Evolutionary conservation across 192 early-diverging fungal genomes (phyloP).

Genomic region (Glomus cerebriforme): DNA sequence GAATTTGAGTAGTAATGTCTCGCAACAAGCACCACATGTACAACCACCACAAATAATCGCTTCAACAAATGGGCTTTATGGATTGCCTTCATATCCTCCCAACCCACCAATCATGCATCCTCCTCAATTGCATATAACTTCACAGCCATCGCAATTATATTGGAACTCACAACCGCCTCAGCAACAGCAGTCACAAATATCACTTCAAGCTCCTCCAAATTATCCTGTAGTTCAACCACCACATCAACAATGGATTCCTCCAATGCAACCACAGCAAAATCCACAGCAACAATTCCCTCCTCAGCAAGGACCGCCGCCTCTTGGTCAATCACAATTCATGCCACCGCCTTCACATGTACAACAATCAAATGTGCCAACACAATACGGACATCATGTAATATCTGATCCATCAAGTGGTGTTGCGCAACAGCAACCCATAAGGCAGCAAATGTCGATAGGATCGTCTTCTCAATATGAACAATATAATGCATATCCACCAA

Average conservation of each 20-base stretch:
- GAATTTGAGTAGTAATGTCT: background rate
- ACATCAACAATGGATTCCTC: background rate
- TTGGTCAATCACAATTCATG: background rate
- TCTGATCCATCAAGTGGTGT: background rate
- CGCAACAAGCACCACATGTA: background rate
- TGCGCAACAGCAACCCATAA: background rate
- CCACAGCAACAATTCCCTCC: background rate
- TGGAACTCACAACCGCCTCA: background rate
- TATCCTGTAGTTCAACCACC: background rate
- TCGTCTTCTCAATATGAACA: background rate
- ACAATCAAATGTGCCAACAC: background rate
- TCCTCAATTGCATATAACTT: constrained; percentile 4
- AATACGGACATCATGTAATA: background rate
- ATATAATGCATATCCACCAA: background rate
- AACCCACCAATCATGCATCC: background rate
- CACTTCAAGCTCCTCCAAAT: background rate
- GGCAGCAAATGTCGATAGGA: background rate
- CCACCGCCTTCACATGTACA: background rate
- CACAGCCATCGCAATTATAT: background rate
- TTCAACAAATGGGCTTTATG: background rate
- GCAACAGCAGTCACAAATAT: background rate
- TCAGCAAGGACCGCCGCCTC: background rate
- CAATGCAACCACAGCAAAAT: background rate
- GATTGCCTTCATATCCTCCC: background rate
- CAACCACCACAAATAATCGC: background rate